phyloP scores from a whole-genome alignment of 148 eudicot genomes.

The Silene latifolia region DNA sequence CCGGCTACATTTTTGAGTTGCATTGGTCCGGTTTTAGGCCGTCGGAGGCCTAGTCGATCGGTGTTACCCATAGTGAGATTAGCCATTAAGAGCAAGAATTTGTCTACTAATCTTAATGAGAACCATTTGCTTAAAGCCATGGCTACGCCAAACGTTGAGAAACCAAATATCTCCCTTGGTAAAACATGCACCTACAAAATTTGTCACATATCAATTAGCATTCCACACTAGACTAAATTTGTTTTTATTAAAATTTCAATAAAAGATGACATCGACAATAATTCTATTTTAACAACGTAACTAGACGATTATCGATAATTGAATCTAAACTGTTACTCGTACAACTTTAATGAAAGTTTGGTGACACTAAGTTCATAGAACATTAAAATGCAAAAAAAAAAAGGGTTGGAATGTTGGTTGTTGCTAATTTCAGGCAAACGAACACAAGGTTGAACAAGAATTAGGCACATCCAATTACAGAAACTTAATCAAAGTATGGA shows the following conservation, averaged over 20 bases:
- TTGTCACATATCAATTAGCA: neutral
- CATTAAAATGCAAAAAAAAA: neutral
- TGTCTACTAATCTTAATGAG: constrained; percentile 77
- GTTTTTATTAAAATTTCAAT: neutral
- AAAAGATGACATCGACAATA: neutral
- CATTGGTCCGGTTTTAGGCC: constrained; percentile 84
- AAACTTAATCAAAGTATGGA: neutral
- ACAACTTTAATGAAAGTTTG: neutral
- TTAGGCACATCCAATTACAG: constrained; percentile 1
- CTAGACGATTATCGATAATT: neutral
- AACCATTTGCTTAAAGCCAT: constrained; percentile 84
- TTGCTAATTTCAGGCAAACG: constrained; percentile 9
- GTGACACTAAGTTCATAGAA: constrained; percentile 2
- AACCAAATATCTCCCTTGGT: constrained; percentile 93
- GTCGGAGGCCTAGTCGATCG: constrained; percentile 52
- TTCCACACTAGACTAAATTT: neutral
- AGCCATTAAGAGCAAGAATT: constrained; percentile 57
- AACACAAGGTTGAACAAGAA: neutral
- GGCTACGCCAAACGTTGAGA: constrained; percentile 80
- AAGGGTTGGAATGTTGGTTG: neutral
- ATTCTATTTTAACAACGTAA: neutral
- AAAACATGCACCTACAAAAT: constrained; percentile 68
- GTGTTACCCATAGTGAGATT: constrained; percentile 61
- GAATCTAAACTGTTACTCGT: too few relatives aligned
- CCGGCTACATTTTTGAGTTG: constrained; percentile 87